Percentiles rank a stretch among this genome's conserved stretches.
These are phyloP conservation scores for Pulveroboletus sp. DNA, from an alignment of 768 basidiomycete genomes.

Conservation along the genomic window DNA sequence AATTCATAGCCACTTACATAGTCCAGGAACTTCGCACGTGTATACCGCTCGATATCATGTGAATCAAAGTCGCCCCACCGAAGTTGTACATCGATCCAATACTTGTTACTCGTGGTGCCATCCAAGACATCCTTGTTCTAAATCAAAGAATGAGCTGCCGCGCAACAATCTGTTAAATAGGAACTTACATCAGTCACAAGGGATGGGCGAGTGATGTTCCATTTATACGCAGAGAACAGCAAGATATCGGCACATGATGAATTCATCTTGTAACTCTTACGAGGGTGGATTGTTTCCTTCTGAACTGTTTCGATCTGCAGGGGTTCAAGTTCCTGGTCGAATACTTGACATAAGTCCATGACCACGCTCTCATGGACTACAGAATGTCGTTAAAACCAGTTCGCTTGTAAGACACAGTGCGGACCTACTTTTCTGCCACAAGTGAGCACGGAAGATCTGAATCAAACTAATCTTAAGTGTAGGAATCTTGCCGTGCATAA, in stretches of 20 bases:
- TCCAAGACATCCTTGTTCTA: constrained; percentile 93
- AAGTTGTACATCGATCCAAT: constrained; percentile 95
- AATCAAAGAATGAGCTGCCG: constrained; percentile 10
- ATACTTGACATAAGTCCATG: constrained; percentile 98
- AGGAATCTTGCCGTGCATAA: constrained; percentile 99
- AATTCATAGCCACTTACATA: constrained; percentile 54
- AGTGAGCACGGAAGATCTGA: constrained; percentile 99
- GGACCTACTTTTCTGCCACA: constrained; percentile 97
- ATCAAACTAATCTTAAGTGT: constrained; percentile 98
- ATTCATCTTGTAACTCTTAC: constrained; percentile 99
- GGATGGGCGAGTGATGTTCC: constrained; percentile 97
- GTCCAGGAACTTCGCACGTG: constrained; percentile 98
- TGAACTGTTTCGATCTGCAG: constrained; percentile 99
- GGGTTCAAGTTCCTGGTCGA: constrained; percentile 98
- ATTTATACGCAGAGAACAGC: constrained; percentile 95
- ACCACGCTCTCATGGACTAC: constrained; percentile 88
- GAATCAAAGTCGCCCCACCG: constrained; percentile 99
- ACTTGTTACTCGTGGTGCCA: constrained; percentile 98
- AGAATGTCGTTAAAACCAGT: constrained; percentile 9
- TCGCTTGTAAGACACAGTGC: constrained; percentile 9
- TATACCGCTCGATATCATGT: constrained; percentile 98
- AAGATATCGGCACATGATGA: constrained; percentile 99
- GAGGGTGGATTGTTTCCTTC: constrained; percentile 98
- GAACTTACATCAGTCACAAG: constrained; percentile 83
- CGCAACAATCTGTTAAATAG: not conserved